Evolutionary conservation across 257 asterid genomes (phyloP), one percentile per base, ranked within the genome.

Genomic region (Nicotiana benthamiana): DNA sequence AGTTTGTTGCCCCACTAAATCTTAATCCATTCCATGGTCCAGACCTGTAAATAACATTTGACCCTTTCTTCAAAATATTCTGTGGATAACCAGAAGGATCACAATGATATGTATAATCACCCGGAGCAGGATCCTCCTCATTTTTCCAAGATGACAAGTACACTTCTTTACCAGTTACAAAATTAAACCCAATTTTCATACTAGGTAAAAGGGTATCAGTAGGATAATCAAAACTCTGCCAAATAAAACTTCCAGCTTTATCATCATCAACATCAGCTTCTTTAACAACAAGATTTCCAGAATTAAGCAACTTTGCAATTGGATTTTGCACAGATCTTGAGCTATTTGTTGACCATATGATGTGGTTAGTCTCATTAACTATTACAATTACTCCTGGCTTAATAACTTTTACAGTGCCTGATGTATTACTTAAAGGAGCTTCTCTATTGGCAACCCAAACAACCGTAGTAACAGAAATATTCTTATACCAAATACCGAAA

Each of bases 111-210:
- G 80, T 32, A 32, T 66, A 86, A 2, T 86, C 89, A 22, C 91
- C 91, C 3, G 82, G 79, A 6, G 91, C 86, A 27, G 91, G 93
- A 52, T 89, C 91, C 2, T 87, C 87, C 13, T 27, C 20, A 2
- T 32, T 74, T 79, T 48, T 87, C 92, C 92, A 87, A 1, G 92
- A 86, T 0, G 85, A 86, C 40, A 88, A 24, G 6, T 84, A 56
- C 16, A 20, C 54, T 24, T 68, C 80, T 17, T 53, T 22, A 1
- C 87, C 83, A 18, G 85, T 78, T 0, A 46, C 75, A 7, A 78
- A 48, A 70, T 75, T 79, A 57, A 15, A 15, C 20, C 85, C 87
- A 0, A 52, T 1, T 62, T 68, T 72, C 85, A 82, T 82, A 0
- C 83, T 85, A 0, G 83, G 83, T 17, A 85, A 26, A 65, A 82